These are phyloP conservation scores for Lachancea kluyveri DNA, from an alignment of 805 yeast species.

Conservation along the genomic window DNA sequence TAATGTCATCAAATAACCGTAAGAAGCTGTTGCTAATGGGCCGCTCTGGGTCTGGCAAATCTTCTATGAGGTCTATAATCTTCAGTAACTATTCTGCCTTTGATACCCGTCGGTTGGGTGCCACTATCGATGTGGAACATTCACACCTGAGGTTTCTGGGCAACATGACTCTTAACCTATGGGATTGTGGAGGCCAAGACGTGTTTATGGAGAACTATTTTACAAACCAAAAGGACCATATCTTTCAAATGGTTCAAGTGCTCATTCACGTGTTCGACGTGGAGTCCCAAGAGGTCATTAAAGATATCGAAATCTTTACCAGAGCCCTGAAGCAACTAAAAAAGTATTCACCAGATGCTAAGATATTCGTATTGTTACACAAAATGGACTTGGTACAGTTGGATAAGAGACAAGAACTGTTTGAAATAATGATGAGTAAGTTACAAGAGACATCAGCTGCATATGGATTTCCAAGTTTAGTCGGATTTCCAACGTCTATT, in stretches of 20 bases:
- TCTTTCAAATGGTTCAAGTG: constrained; percentile 93
- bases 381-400: constrained; percentile 94
- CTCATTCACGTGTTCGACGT: constrained; percentile 95
- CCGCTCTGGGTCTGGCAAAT: constrained; percentile 94
- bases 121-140: constrained; percentile 98
- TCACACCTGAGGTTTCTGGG: constrained; percentile 89
- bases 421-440: constrained; percentile 76
- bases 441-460: constrained; percentile 70
- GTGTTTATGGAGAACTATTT: constrained; percentile 93
- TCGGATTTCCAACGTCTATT: constrained; percentile 90
- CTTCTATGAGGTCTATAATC: constrained; percentile 94
- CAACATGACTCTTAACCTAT: constrained; percentile 87
- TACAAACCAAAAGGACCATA: constrained; percentile 82
- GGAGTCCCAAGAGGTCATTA: constrained; percentile 82
- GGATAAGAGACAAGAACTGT: constrained; percentile 78
- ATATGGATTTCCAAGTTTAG: constrained; percentile 52
- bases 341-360: constrained; percentile 83
- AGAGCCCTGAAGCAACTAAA: constrained; percentile 75
- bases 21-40: constrained; percentile 72
- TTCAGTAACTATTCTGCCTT: constrained; percentile 95
- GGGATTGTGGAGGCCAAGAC: constrained; percentile 99
- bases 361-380: constrained; percentile 84
- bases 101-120: constrained; percentile 91
- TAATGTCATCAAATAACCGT: constrained; percentile 35
- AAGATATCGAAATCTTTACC: constrained; percentile 88